These are phyloP conservation scores for Lichtheimia ramosa DNA, from an alignment of 371 early-diverging fungal genomes.

Conservation along the genomic window DNA sequence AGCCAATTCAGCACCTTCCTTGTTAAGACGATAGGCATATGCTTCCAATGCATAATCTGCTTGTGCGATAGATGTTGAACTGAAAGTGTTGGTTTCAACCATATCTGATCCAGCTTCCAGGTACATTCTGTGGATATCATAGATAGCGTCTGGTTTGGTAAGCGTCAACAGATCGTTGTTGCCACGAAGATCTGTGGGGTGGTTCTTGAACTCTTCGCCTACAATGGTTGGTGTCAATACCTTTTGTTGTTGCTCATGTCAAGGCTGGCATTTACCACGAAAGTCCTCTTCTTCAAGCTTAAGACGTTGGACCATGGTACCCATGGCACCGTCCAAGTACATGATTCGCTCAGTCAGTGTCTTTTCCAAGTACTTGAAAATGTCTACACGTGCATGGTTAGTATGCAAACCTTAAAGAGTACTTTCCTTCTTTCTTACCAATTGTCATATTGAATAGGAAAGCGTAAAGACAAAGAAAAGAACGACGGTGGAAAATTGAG, in stretches of 20 bases:
- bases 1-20: constrained; percentile 86
- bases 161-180: constrained; percentile 93
- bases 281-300: constrained; percentile 83
- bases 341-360: constrained; percentile 82
- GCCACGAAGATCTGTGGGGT: constrained; percentile 84
- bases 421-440: no score
- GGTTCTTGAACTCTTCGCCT: constrained; percentile 80
- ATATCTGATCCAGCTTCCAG: constrained; percentile 91
- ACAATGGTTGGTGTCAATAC: background rate
- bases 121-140: constrained; percentile 84
- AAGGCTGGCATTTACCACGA: constrained; percentile 48
- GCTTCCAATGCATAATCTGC: constrained; percentile 85
- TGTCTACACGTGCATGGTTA: constrained; percentile 23
- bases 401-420: no score
- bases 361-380: constrained; percentile 69
- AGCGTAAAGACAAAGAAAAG: background rate
- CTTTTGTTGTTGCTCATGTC: no score
- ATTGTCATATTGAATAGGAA: background rate
- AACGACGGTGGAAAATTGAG: background rate
- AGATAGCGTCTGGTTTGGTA: constrained; percentile 87
- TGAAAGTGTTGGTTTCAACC: constrained; percentile 95
- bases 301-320: constrained; percentile 89
- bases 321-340: constrained; percentile 95
- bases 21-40: constrained; percentile 88
- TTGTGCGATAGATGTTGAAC: constrained; percentile 87